Evolutionary conservation across 1,284 basidiomycete species (phyloP), one percentile per base, ranked within the genome.

Genomic region (Apiotrichum mycotoxinovorans): DNA sequence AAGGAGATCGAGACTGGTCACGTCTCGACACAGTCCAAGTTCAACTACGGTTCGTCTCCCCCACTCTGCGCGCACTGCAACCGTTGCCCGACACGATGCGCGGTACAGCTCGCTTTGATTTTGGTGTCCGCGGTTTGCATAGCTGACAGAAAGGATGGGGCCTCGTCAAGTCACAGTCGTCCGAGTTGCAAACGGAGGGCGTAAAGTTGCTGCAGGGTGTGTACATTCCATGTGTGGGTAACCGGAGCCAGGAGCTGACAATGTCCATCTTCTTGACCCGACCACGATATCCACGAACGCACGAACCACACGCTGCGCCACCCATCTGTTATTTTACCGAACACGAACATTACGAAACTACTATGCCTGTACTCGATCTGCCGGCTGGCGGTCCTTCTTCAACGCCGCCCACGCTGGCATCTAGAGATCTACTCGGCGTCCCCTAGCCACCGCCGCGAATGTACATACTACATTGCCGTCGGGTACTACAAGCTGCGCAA

Each of bases 401-500:
- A 14, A 18, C 17, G 20, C 30, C 41, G 34, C 41, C 26, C 25
- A 25, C 23, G 45, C 51, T 20, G 23, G 7, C 30, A 27, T 35
- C 8, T 69, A 94, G 96, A 98, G 54, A 88, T 99, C 58, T 98
- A 96, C 79, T 86, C 91, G 52, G 82, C 85, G 2, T 94, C 97
- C 62, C 87, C 95, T 12, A 79, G 85, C 34, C 84, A 96, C 64
- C 83, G 96, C 63, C 81, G 96, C 75, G 96, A 99, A 78, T 98
- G 96, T 71, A 79, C 98, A 37, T 99, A 98, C 75, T 99, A 98
- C 79, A 86, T 99, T 49, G 91, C 92, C 1, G 82, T 98, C 14
- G 96, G 96, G 0, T 88, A 98, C 77, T 98, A 92, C 79, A 98
- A 98, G 82, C 87, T 98, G 83, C 86, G 87, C 34, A 95, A 98